Conservation (phyloP, 176 grass and related monocot genomes). For the Urochloa ruziziensis region DNA sequence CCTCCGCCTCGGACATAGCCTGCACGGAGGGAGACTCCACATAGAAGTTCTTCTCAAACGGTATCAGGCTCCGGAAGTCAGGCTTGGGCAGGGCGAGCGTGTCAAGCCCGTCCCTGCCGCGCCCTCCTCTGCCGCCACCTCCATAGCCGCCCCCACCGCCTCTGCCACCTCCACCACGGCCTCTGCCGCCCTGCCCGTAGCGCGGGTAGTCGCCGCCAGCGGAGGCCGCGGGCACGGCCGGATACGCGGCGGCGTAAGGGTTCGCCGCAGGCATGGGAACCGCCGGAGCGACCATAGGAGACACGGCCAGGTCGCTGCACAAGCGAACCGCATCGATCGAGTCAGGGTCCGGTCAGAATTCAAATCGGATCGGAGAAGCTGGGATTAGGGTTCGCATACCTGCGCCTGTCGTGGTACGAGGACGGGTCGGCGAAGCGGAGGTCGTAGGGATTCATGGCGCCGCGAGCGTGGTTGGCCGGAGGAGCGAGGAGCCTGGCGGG, state of each 20-base stretch:
- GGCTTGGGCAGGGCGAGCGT: conserved; percentile 62
- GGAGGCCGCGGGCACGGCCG: neutral
- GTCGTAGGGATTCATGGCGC: conserved; percentile 78
- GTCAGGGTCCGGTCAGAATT: neutral
- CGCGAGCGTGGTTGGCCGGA: neutral
- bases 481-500: neutral
- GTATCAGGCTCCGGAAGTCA: conserved; percentile 73
- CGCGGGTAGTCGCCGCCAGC: conserved; percentile 35
- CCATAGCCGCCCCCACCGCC: conserved; percentile 28
- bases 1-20: conserved; percentile 83
- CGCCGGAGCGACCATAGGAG: conserved; percentile 23
- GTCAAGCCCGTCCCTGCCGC: conserved; percentile 67
- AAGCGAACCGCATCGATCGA: neutral
- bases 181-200: conserved; percentile 40
- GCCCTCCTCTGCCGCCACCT: conserved; percentile 40
- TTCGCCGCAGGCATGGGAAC: conserved; percentile 25
- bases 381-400: conserved; percentile 39
- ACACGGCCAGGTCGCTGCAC: conserved; percentile 31
- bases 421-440: conserved; percentile 77
- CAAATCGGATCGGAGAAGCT: conserved; percentile 10
- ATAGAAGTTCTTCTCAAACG: conserved; percentile 97
- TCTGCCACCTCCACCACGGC: conserved; percentile 29
- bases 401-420: conserved; percentile 90
- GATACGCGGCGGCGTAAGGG: conserved; percentile 25
- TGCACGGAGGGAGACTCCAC: conserved; percentile 73